These are phyloP conservation scores for Metschnikowia drakensbergensis DNA, from an alignment of 805 yeast genomes.

Conservation along the genomic window DNA sequence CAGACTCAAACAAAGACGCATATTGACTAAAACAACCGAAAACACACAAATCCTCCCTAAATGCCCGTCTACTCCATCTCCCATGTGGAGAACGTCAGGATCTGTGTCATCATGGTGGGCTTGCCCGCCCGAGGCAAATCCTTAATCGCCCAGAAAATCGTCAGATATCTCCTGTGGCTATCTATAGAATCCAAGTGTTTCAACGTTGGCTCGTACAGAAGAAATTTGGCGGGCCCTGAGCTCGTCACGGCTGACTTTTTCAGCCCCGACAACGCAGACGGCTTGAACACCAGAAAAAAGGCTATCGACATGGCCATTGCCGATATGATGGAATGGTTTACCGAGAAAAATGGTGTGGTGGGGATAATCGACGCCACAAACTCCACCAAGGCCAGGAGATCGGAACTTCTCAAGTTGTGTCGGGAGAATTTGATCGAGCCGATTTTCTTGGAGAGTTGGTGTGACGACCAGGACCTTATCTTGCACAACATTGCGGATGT, in stretches of 20 bases:
- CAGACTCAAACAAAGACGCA: background rate
- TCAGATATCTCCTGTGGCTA: constrained; percentile 88
- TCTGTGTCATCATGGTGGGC: constrained; percentile 88
- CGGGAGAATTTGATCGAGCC: constrained; percentile 73
- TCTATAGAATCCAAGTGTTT: constrained; percentile 83
- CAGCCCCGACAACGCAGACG: constrained; percentile 61
- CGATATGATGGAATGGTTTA: constrained; percentile 87
- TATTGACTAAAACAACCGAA: background rate
- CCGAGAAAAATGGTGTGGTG: constrained; percentile 75
- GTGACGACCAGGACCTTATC: constrained; percentile 77
- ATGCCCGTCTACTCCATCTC: constrained; percentile 59
- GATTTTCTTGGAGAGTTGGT: constrained; percentile 87
- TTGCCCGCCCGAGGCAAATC: constrained; percentile 92
- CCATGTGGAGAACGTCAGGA: constrained; percentile 65
- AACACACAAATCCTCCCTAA: background rate
- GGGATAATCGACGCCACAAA: constrained; percentile 95
- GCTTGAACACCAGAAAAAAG: constrained; percentile 56
- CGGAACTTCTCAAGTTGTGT: constrained; percentile 56
- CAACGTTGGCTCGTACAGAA: constrained; percentile 83
- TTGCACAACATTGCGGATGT: constrained; percentile 81
- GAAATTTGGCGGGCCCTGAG: constrained; percentile 48
- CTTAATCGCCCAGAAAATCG: constrained; percentile 89
- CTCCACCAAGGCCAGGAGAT: constrained; percentile 70
- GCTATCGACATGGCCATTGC: constrained; percentile 70
- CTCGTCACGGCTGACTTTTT: constrained; percentile 73